Evolutionary conservation across 1,284 basidiomycete species (phyloP).

Genomic region (Ustilago tritici): DNA sequence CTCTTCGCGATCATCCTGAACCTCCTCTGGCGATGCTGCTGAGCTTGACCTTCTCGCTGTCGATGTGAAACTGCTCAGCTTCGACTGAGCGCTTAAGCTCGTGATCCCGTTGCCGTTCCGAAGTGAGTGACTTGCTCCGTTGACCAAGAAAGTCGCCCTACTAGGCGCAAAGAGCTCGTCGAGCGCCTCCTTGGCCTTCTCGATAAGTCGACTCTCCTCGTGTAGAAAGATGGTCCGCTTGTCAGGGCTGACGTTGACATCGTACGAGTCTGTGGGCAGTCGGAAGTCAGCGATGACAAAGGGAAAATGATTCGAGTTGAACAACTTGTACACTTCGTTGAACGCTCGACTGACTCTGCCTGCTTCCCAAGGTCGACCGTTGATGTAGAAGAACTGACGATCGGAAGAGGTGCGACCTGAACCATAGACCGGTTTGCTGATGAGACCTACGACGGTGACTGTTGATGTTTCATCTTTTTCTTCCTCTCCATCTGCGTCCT

Average conservation of each 20-base stretch:
- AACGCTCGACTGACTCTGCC: conserved; percentile 55
- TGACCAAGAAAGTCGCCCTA: conserved; percentile 75
- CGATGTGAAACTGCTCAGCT: conserved; percentile 11
- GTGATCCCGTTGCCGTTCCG: conserved; percentile 20
- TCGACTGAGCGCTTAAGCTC: conserved; percentile 20
- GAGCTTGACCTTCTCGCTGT: not conserved
- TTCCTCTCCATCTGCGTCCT: not conserved
- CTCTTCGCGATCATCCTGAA: conserved; percentile 22
- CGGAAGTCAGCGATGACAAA: conserved; percentile 86
- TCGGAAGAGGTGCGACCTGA: conserved; percentile 78
- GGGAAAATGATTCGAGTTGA: conserved; percentile 72
- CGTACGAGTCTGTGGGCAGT: conserved; percentile 84
- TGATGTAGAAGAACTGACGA: conserved; percentile 93
- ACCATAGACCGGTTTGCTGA: conserved; percentile 81
- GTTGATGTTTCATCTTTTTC: conserved; percentile 47
- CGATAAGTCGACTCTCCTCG: conserved; percentile 84
- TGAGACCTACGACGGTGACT: conserved; percentile 78
- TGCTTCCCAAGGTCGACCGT: conserved; percentile 87
- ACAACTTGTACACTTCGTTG: conserved; percentile 66
- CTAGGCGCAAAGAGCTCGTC: conserved; percentile 78
- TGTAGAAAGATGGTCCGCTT: conserved; percentile 95
- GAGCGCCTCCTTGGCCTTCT: conserved; percentile 73
- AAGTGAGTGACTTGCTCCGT: conserved; percentile 43
- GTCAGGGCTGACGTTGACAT: conserved; percentile 96
- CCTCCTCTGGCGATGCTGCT: not conserved